Percentiles rank a stretch among this genome's conserved stretches.
phyloP scores from a whole-genome alignment of 176 grass and related monocot species.

The Juncus effusus region DNA sequence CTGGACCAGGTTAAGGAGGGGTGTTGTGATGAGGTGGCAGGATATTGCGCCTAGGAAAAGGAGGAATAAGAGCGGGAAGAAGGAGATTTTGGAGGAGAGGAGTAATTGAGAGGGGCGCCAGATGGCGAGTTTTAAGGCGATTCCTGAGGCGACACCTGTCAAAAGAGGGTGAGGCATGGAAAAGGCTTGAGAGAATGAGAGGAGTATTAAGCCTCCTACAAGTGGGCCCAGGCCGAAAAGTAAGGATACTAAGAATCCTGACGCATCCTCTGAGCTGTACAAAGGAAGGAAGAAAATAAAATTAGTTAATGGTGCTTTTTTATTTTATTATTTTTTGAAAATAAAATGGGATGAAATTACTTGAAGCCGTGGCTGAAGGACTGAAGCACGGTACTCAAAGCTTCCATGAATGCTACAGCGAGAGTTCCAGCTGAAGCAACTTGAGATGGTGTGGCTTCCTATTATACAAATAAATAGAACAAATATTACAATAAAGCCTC shows the following conservation, averaged over 20 bases:
- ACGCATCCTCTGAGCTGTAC: constrained; percentile 63
- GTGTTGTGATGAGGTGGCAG: constrained; percentile 41
- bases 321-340: constrained; percentile 4
- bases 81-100: constrained; percentile 63
- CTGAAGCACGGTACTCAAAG: constrained; percentile 70
- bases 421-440: constrained; percentile 94
- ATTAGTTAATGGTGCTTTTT: constrained; percentile 4
- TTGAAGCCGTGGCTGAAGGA: constrained; percentile 56
- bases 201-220: constrained; percentile 78
- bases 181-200: constrained; percentile 68
- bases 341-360: constrained; percentile 31
- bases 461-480: constrained; percentile 30
- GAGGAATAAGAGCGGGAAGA: constrained; percentile 52
- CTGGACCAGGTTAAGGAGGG: constrained; percentile 50
- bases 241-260: constrained; percentile 83
- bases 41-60: constrained; percentile 49
- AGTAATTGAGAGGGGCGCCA: constrained; percentile 92
- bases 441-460: constrained; percentile 91
- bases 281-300: constrained; percentile 28
- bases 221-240: constrained; percentile 93
- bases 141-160: constrained; percentile 81
- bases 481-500: constrained; percentile 14
- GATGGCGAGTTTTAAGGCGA: constrained; percentile 79
- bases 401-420: constrained; percentile 98
- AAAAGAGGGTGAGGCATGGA: constrained; percentile 77